phyloP scores from a whole-genome alignment of 2,329 filamentous ascomycete species.

The Sclerotinia glacialis region DNA sequence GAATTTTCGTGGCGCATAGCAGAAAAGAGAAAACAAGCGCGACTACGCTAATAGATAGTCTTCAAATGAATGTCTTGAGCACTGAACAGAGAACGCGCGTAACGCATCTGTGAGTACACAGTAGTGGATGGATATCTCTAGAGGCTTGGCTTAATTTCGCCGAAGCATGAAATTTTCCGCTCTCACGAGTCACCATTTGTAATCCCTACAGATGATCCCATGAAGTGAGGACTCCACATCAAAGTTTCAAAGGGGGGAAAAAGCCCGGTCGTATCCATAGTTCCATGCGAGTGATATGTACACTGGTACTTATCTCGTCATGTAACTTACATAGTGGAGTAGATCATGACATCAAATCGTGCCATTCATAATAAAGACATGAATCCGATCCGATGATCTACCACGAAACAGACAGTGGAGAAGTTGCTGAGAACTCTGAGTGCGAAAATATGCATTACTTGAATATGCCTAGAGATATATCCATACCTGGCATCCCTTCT shows the following conservation, averaged over 20 bases:
- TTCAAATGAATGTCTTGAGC: background rate
- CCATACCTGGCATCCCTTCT: background rate
- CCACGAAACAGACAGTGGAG: slow-evolving; percentile 5
- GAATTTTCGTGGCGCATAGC: background rate
- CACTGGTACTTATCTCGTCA: background rate
- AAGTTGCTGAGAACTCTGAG: background rate
- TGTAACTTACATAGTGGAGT: background rate
- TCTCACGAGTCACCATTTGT: background rate
- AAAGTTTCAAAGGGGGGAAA: slow-evolving; percentile 2
- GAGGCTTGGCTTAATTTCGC: background rate
- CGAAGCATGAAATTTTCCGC: background rate
- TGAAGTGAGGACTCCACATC: background rate
- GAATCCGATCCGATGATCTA: background rate
- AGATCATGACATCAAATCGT: background rate
- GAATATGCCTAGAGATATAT: background rate
- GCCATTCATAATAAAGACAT: background rate
- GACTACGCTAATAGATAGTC: background rate
- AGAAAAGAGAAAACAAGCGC: background rate
- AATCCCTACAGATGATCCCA: background rate
- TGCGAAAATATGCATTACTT: background rate
- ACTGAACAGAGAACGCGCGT: background rate
- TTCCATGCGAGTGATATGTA: background rate
- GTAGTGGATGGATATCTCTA: background rate
- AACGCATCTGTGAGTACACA: too few species aligned
- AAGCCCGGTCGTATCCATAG: background rate